Evolutionary conservation across 805 yeast genomes (phyloP).

Genomic region (Candida vaughaniae): DNA sequence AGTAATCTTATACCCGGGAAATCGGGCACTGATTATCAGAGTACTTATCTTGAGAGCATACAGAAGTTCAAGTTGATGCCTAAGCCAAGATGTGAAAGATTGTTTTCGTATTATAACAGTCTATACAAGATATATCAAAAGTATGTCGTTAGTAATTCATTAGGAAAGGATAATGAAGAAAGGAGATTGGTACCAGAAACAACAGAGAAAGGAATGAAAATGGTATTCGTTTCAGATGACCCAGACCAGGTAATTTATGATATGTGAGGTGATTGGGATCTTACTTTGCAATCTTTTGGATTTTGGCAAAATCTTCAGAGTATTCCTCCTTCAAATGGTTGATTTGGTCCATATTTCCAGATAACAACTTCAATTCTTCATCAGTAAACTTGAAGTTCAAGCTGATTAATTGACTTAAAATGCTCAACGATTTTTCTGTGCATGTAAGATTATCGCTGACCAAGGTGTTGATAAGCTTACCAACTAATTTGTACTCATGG

Average conservation of each 20-base stretch:
- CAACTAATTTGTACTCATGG: conserved; percentile 30
- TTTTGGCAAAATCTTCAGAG: conserved; percentile 50
- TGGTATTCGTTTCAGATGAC: conserved; percentile 48
- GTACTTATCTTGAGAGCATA: conserved; percentile 49
- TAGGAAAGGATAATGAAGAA: conserved; percentile 44
- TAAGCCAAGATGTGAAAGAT: conserved; percentile 45
- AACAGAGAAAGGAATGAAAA: conserved; percentile 47
- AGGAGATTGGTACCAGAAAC: conserved; percentile 49
- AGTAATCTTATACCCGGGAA: conserved; percentile 55
- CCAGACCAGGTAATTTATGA: conserved; percentile 41
- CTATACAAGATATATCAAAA: conserved; percentile 31
- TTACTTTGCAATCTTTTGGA: conserved; percentile 41
- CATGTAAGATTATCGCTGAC: conserved; percentile 44
- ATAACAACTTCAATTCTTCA: conserved; percentile 39
- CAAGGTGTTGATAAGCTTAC: conserved; percentile 31
- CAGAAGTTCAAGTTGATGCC: conserved; percentile 61
- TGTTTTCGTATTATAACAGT: conserved; percentile 41
- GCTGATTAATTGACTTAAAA: conserved; percentile 46
- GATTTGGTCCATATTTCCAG: conserved; percentile 32
- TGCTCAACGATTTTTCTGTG: conserved; percentile 55
- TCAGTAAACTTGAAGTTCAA: conserved; percentile 44
- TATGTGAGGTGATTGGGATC: conserved; percentile 14
- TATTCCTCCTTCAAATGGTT: conserved; percentile 47
- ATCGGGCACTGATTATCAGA: conserved; percentile 50
- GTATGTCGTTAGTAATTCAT: conserved; percentile 21